Base-by-base conservation (phyloP, 306 rosid genomes). In the Begonia masoniana region DNA sequence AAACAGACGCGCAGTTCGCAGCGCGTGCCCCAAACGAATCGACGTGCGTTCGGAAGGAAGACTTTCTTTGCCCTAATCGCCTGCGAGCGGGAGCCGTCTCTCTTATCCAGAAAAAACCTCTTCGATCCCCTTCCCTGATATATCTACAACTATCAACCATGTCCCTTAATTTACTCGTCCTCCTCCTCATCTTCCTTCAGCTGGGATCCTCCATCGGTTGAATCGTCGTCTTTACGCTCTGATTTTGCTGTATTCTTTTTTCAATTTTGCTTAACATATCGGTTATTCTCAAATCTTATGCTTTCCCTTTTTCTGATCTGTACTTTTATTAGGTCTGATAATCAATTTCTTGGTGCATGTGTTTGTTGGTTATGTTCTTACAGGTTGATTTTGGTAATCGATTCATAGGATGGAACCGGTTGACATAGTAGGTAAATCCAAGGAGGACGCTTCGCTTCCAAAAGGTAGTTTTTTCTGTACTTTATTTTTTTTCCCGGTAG, bases 361-460 rank as follows among this genome's bases (percentile, higher is more conserved):
- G n/a, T 58, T 58, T 23, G 10, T 17, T 9, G 13, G 12, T 46
- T 11, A 1, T 19, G 19, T 46, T 59, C 55, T 49, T 60, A 26
- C 31, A 14, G 43, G 57, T 10, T 47, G 9, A 42, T 13, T 12
- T 58, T 13, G 15, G 16, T 55, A 41, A 51, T 50, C 61, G 13
- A 21, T 47, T 75, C 67, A 42, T 48, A 60, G 23, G 63, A 78
- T 91, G 92, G 94, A 83, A 56, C 80, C 89, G 65, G 79, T 86
- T 91, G 97, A 91, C 52, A 79, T 83, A 79, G 75, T 83, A 54
- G 94, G 88, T 24, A 89, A 86, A 77, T 77, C 95, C 17, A 83
- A 83, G 72, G 96, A 85, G 71, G 92, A 85, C 50, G 97, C 94
- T 47, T 77, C 89, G 67, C 96, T 88, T 43, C 96, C 96, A 0